Conservation (phyloP, 306 rosid species). For the Prunus padus region DNA sequence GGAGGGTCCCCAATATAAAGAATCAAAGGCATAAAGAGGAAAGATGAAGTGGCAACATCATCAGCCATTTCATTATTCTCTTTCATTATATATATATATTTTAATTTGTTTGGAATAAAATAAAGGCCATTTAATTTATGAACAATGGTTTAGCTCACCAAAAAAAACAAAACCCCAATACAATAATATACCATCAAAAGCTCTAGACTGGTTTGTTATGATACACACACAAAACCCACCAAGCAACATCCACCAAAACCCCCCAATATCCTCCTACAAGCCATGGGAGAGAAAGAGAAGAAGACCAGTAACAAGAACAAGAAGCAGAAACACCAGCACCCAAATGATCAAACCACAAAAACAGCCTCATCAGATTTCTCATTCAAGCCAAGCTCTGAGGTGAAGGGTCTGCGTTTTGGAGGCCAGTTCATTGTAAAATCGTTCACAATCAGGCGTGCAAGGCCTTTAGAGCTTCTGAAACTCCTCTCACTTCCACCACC, state of each 20-base stretch:
- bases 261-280: neutral
- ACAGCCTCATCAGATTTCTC: constrained; percentile 72
- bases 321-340: constrained; percentile 91
- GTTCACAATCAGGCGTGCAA: constrained; percentile 81
- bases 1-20: neutral
- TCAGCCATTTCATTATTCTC: neutral
- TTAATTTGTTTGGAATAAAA: neutral
- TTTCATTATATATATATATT: neutral
- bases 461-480: constrained; percentile 67
- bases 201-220: constrained; percentile 28
- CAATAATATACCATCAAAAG: constrained; percentile 15
- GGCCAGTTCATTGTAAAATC: constrained; percentile 96
- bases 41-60: constrained; percentile 15
- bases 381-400: constrained; percentile 81
- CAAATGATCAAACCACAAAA: constrained; percentile 69
- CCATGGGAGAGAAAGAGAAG: constrained; percentile 64
- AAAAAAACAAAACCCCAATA: constrained; percentile 5
- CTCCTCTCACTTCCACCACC: constrained; percentile 72
- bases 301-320: constrained; percentile 54
- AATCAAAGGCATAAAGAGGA: neutral
- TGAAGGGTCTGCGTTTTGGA: constrained; percentile 89
- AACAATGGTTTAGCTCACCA: constrained; percentile 20
- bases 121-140: constrained; percentile 4
- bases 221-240: constrained; percentile 33
- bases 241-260: constrained; percentile 15